Conservation (phyloP, 148 eudicot genomes). For the Polygonum maritimum region DNA sequence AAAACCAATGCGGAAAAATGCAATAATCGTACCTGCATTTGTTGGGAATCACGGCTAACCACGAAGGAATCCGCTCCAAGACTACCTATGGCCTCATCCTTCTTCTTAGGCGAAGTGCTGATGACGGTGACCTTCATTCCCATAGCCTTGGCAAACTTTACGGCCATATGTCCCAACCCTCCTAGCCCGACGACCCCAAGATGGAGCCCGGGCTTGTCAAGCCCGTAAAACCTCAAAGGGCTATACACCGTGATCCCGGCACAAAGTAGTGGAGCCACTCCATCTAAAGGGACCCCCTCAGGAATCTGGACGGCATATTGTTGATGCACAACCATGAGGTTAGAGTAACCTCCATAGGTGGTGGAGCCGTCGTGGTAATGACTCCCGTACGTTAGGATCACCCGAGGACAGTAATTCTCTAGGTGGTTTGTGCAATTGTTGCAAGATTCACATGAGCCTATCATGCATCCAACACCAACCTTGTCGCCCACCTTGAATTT, state of each 20-base stretch:
- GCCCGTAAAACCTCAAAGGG: slow-evolving; percentile 15
- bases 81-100: slow-evolving; percentile 15
- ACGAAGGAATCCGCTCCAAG: slow-evolving; percentile 21
- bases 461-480: slow-evolving; percentile 21
- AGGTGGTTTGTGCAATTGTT: slow-evolving; percentile 11
- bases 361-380: slow-evolving; percentile 11
- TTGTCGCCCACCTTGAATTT: slow-evolving; percentile 21
- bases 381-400: slow-evolving; percentile 15
- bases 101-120: slow-evolving; percentile 22
- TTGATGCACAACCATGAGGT: slow-evolving; percentile 19
- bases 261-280: slow-evolving; percentile 18
- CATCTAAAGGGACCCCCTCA: slow-evolving; percentile 12
- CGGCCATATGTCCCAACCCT: slow-evolving; percentile 27
- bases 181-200: slow-evolving; percentile 23
- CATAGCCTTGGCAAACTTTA: slow-evolving; percentile 23
- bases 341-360: slow-evolving; percentile 18
- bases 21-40: slow-evolving; percentile 18
- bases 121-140: slow-evolving; percentile 18
- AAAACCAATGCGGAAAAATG: not conserved
- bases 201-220: slow-evolving; percentile 21
- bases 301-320: slow-evolving; percentile 18
- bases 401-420: slow-evolving; percentile 17
- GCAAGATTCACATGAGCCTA: slow-evolving; percentile 18
- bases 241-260: slow-evolving; percentile 25
- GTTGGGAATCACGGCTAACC: slow-evolving; percentile 18